Evolutionary conservation across 1,284 basidiomycete species (phyloP).

Genomic region (Vanrija humicola): DNA sequence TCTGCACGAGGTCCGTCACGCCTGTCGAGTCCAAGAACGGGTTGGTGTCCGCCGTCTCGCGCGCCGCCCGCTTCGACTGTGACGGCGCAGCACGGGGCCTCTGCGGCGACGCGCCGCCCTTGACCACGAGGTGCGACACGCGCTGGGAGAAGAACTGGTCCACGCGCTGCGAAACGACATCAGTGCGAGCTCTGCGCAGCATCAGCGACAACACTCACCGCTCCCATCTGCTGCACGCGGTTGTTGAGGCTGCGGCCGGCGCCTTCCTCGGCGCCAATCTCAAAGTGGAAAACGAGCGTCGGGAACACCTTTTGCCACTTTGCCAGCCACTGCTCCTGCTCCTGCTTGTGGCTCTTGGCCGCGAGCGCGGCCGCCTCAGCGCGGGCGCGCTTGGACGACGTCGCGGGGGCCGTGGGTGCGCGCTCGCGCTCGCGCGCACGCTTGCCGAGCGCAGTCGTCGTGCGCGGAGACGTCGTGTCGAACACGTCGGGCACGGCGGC

Average conservation of each 20-base stretch:
- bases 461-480: conserved; percentile 3
- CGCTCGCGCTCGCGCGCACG: conserved; percentile 6
- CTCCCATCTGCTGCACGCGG: conserved; percentile 65
- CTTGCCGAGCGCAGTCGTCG: conserved; percentile 10
- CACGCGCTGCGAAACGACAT: conserved; percentile 42
- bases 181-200: neutral
- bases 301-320: conserved; percentile 86
- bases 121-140: conserved; percentile 74
- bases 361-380: conserved; percentile 5
- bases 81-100: conserved; percentile 49
- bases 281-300: conserved; percentile 78
- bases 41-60: conserved; percentile 10
- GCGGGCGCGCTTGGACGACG: conserved; percentile 9
- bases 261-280: conserved; percentile 52
- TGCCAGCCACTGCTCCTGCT: conserved; percentile 67
- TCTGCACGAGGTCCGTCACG: conserved; percentile 60
- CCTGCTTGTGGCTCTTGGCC: conserved; percentile 32
- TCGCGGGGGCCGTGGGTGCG: neutral
- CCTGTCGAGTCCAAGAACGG: conserved; percentile 48
- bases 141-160: conserved; percentile 82
- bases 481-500: conserved; percentile 28
- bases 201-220: conserved; percentile 57
- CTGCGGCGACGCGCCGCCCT: conserved; percentile 33
- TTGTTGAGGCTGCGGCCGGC: conserved; percentile 55
- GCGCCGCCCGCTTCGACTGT: neutral